These are phyloP conservation scores for Phytophthora agathidicida DNA, from an alignment of 352 stramenopile species.

Conservation along the genomic window DNA sequence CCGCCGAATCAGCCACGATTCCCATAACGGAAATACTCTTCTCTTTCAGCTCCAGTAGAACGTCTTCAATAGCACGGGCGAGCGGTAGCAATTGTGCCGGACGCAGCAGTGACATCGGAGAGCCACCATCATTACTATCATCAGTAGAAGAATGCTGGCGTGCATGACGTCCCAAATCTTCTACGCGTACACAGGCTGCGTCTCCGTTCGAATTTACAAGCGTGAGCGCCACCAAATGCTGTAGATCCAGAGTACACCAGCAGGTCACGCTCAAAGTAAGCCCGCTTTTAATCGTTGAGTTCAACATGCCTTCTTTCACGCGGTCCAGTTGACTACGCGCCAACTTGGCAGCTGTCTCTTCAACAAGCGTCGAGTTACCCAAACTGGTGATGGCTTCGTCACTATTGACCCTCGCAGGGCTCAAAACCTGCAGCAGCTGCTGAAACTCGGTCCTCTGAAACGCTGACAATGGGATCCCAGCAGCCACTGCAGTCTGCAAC, in stretches of 20 bases:
- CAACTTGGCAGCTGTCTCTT: constrained; percentile 43
- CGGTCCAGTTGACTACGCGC: constrained; percentile 65
- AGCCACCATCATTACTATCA: constrained; percentile 6
- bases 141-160: constrained; percentile 29
- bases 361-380: constrained; percentile 41
- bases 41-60: constrained; percentile 53
- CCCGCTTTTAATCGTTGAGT: constrained; percentile 81
- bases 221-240: constrained; percentile 77
- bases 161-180: constrained; percentile 50
- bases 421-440: constrained; percentile 40
- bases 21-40: constrained; percentile 75
- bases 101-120: constrained; percentile 20
- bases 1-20: constrained; percentile 72
- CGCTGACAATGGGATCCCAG: constrained; percentile 41
- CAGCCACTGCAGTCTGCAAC: constrained; percentile 42
- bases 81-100: constrained; percentile 19
- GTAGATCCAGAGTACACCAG: constrained; percentile 66
- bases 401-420: constrained; percentile 7
- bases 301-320: constrained; percentile 83
- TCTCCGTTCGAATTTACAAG: constrained; percentile 84
- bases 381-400: constrained; percentile 25
- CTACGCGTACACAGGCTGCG: constrained; percentile 62
- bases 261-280: constrained; percentile 78
- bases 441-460: constrained; percentile 55
- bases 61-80: constrained; percentile 57